These are phyloP conservation scores for Pseudogymnoascus sp. DNA, from an alignment of 2,329 filamentous ascomycete species.

Conservation along the genomic window DNA sequence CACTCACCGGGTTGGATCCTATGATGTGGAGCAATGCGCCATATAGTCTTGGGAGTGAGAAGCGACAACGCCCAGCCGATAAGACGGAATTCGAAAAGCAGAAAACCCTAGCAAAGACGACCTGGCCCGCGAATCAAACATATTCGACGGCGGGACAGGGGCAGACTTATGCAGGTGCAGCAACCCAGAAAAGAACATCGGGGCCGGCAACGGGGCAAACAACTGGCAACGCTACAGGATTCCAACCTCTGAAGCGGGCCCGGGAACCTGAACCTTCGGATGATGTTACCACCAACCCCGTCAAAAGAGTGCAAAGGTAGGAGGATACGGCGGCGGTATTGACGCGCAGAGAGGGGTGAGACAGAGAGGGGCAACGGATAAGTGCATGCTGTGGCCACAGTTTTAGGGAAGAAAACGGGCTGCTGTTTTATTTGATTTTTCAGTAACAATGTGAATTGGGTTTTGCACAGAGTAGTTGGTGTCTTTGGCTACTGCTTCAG, in stretches of 20 bases:
- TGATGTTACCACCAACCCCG: too few species aligned
- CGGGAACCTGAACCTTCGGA: neutral
- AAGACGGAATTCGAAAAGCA: neutral
- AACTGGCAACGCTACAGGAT: neutral
- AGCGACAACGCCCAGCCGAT: neutral
- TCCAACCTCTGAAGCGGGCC: neutral
- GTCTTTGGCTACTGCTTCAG: neutral
- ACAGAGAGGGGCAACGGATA: neutral
- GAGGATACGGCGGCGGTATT: neutral
- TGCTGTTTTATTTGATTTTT: neutral
- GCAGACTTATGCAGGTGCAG: neutral
- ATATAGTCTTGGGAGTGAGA: constrained; percentile 4
- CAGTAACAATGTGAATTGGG: neutral
- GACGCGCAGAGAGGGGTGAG: neutral
- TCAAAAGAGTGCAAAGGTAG: neutral
- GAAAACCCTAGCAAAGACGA: neutral
- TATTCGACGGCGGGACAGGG: neutral
- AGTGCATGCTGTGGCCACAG: neutral
- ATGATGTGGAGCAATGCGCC: neutral
- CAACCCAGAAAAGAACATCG: neutral
- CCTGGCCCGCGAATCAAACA: too few species aligned
- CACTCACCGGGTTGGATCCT: neutral
- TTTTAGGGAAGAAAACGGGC: neutral
- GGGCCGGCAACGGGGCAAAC: neutral
- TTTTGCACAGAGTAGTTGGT: neutral